Conservation (phyloP, 2,329 filamentous ascomycete species). For the Pestalotiopsis fici region DNA sequence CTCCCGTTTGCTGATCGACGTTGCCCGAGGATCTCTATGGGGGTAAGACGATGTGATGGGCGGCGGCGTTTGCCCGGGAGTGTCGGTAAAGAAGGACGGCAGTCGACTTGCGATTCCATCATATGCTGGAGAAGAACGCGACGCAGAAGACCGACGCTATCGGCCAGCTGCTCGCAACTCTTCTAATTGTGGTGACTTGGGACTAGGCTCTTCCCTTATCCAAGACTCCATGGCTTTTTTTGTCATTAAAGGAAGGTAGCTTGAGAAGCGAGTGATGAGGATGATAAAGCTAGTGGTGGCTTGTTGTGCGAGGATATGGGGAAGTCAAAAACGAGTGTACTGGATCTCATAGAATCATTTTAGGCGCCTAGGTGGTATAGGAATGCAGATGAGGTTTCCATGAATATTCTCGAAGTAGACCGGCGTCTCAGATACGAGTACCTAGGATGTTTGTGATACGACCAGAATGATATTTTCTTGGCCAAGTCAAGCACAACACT, state of each 20-base stretch:
- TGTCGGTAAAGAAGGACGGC: neutral
- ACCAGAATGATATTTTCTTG: neutral
- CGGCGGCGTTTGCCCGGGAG: neutral
- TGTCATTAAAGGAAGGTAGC: neutral
- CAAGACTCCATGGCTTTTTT: conserved; percentile 14
- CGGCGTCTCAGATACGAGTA: neutral
- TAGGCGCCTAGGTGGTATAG: conserved; percentile 1
- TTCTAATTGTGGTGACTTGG: conserved; percentile 14
- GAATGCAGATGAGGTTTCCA: neutral
- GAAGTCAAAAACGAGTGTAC: neutral
- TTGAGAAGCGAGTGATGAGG: neutral
- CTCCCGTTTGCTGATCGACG: conserved; percentile 8
- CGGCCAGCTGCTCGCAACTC: conserved; percentile 16
- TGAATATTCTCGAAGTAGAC: conserved; percentile 1
- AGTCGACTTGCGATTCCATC: conserved; percentile 15
- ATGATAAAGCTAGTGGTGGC: neutral
- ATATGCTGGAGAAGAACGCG: conserved; percentile 24
- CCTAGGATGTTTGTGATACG: neutral
- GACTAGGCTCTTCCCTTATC: conserved; percentile 16
- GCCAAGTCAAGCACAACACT: too few species aligned
- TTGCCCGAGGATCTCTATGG: conserved; percentile 14
- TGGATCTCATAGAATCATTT: neutral
- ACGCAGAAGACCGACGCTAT: conserved; percentile 18
- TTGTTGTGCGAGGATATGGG: neutral
- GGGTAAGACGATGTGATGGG: neutral